Conservation (phyloP, 176 grass and related monocot species). For the Echinochloa phyllopogon region DNA sequence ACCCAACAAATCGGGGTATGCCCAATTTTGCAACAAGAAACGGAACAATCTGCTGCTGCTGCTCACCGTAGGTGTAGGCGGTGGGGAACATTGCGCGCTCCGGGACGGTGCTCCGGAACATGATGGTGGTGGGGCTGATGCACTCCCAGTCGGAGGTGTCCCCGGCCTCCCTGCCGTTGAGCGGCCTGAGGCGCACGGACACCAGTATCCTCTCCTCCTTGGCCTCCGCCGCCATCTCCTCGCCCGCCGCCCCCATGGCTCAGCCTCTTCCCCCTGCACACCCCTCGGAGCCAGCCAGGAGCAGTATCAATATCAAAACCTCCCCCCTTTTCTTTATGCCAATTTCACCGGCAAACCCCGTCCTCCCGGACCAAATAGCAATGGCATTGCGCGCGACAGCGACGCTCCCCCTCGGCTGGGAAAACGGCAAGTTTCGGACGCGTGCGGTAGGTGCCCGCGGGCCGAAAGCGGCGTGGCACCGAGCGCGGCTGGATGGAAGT, state of each 20-base stretch:
- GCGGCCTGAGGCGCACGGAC: conserved; percentile 79
- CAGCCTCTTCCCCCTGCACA: conserved; percentile 5
- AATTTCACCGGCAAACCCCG: conserved; percentile 18
- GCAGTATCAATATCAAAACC: conserved; percentile 37
- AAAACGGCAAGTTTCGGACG: conserved; percentile 27
- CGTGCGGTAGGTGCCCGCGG: conserved; percentile 46
- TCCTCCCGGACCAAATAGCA: conserved; percentile 18
- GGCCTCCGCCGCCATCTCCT: conserved; percentile 44
- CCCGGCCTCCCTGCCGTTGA: conserved; percentile 70
- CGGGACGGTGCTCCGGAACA: conserved; percentile 73
- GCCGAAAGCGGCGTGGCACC: conserved; percentile 42
- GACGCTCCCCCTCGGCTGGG: conserved; percentile 8
- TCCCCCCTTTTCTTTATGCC: background rate
- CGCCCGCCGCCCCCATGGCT: conserved; percentile 48
- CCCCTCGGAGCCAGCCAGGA: conserved; percentile 26
- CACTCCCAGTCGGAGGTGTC: conserved; percentile 92
- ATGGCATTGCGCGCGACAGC: conserved; percentile 47
- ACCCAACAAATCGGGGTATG: background rate
- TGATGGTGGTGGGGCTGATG: conserved; percentile 71
- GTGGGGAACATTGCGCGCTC: conserved; percentile 78
- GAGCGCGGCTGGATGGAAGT: conserved; percentile 26
- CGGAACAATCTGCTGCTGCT: background rate
- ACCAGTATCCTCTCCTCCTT: conserved; percentile 87
- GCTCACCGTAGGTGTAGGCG: conserved; percentile 87
- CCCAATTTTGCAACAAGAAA: conserved; percentile 27